phyloP scores from a whole-genome alignment of 2,329 filamentous ascomycete genomes.

The Pestalotiopsis sp. region DNA sequence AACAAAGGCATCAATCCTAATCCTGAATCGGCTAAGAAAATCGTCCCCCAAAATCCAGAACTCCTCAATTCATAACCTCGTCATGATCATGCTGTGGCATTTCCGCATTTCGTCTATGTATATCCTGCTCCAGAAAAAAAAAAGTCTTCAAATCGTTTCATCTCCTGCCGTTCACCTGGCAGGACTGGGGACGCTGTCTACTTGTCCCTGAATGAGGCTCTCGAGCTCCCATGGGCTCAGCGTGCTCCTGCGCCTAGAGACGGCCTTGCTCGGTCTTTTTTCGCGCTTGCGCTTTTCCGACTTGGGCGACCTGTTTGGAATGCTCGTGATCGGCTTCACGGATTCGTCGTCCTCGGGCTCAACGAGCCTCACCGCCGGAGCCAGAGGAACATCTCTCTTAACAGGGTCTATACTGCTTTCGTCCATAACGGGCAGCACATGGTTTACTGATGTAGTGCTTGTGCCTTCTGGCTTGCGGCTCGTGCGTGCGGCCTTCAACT shows the following conservation, averaged over 20 bases:
- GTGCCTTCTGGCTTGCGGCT: conserved; percentile 20
- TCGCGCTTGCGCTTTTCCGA: conserved; percentile 50
- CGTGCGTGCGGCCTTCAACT: conserved; percentile 56
- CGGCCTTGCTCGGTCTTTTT: conserved; percentile 54
- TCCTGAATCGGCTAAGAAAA: not conserved
- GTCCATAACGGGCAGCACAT: conserved; percentile 11
- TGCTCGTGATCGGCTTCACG: not conserved
- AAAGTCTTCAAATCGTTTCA: not conserved
- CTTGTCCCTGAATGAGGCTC: conserved; percentile 61
- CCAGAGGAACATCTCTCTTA: conserved; percentile 20
- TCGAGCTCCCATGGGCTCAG: conserved; percentile 76
- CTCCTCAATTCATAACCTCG: not conserved
- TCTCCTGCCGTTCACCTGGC: not conserved
- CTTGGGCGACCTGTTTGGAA: not conserved
- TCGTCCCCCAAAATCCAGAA: not conserved
- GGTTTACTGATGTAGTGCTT: conserved; percentile 30
- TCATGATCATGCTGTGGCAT: not conserved
- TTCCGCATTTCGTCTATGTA: not conserved
- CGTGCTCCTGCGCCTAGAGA: conserved; percentile 71
- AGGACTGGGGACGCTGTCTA: conserved; percentile 33
- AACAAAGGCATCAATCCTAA: not conserved
- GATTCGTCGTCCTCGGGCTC: conserved; percentile 14
- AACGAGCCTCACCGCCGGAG: conserved; percentile 3
- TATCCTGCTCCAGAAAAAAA: not conserved
- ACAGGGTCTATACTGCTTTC: conserved; percentile 26